phyloP scores from a whole-genome alignment of 2,329 filamentous ascomycete genomes.

The Diaporthe aspalathi region DNA sequence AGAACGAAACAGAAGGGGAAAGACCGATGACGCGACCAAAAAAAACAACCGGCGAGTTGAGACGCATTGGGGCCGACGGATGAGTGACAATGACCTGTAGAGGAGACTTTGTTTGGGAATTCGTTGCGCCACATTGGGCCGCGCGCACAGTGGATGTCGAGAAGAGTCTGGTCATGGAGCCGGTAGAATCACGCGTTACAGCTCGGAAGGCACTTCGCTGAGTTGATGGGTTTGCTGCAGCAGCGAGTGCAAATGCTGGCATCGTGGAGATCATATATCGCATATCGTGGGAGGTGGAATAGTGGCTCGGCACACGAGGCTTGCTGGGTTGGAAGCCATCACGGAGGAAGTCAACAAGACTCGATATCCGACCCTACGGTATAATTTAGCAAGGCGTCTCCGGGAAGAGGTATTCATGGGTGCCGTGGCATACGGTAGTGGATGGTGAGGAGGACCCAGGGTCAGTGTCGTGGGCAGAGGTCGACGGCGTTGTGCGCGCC shows the following conservation, averaged over 20 bases:
- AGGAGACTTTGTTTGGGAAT: constrained; percentile 10
- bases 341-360: constrained; percentile 33
- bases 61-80: not conserved
- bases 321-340: not conserved
- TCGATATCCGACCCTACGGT: constrained; percentile 27
- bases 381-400: constrained; percentile 25
- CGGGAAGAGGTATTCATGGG: not conserved
- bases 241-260: constrained; percentile 46
- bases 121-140: not conserved
- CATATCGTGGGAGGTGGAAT: constrained; percentile 47
- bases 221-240: constrained; percentile 45
- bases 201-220: constrained; percentile 19
- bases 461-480: not conserved
- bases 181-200: not conserved
- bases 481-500: not conserved
- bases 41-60: not conserved
- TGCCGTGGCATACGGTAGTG: not conserved
- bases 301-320: constrained; percentile 33
- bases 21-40: constrained; percentile 28
- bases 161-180: constrained; percentile 19
- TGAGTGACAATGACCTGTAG: not conserved
- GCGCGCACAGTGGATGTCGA: constrained; percentile 25
- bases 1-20: constrained; percentile 32
- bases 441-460: not conserved
- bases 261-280: constrained; percentile 48